Evolutionary conservation across 1,139 yeast species (phyloP), one percentile per base, ranked within the genome.

Genomic region (Meyerozyma smithsonii): DNA sequence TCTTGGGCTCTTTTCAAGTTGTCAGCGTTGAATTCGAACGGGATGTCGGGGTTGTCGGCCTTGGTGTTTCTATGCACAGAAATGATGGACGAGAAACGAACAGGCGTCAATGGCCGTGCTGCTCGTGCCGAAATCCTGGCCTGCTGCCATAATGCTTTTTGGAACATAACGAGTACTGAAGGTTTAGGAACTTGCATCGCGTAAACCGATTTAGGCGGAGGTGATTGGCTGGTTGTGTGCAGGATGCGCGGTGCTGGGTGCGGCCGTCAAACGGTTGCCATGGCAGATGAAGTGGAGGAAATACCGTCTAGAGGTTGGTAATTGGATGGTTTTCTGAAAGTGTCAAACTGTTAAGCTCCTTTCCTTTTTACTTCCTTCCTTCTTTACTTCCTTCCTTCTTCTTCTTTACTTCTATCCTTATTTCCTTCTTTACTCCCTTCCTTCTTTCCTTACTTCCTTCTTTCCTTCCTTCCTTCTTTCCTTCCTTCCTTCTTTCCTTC

Each of bases 31-130:
- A 86, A 87, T 59, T 83, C 90, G 60, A 87, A 87, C 36, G 88
- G 83, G 43, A 81, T 68, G 38, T 72, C 64, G 37, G 79, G 79
- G 62, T 84, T 84, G 71, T 87, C 87, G 39, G 72, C 74, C 39
- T 77, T 70, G 32, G 83, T 72, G 54, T 87, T 79, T 61, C 95
- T 77, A 66, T 87, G 96, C 35, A 84, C 88, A 8, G 86, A 69
- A 43, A 76, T 67, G 47, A 74, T 72, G 44, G 72, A 60, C 32
- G 69, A 69, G 50, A 48, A 55, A 55, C 75, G 48, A 43, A 47
- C 40, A 56, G 46, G 33, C n/a, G 45, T 16, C 37, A 44, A 38
- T 25, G 43, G 43, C 36, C 44, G 45, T 34, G 39, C 42, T 36
- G 44, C 21, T 17, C 43, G 38, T 33, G 48, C 35, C 28, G 16